phyloP scores from a whole-genome alignment of 208 protist genomes.

The Acanthamoeba triangularis region DNA sequence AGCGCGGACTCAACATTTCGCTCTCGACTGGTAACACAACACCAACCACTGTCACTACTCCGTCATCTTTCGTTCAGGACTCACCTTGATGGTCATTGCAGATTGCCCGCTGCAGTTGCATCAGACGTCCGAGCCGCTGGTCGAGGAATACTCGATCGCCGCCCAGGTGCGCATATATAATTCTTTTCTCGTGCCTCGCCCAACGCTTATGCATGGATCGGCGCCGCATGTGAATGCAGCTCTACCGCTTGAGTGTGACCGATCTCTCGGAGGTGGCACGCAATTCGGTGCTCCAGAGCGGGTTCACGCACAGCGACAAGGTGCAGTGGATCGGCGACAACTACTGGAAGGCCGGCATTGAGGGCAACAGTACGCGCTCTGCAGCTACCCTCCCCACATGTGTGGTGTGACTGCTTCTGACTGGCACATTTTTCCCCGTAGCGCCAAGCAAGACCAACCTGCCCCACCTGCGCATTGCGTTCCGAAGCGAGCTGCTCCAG shows the following conservation, averaged over 20 bases:
- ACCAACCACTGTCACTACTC: background rate
- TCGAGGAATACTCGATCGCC: conserved; percentile 99
- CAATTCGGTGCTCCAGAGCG: conserved; percentile 97
- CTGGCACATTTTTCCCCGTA: background rate
- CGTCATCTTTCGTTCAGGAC: too few relatives aligned
- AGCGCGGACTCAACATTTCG: conserved; percentile 97
- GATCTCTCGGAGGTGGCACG: conserved; percentile 99
- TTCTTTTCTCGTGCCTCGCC: background rate
- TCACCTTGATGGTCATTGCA: background rate
- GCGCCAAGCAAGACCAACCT: conserved; percentile 74
- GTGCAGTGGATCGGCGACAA: conserved; percentile 94
- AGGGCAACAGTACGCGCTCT: conserved; percentile 51
- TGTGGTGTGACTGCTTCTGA: background rate
- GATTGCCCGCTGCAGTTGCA: conserved; percentile 98
- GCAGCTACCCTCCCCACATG: background rate
- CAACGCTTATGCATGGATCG: too few relatives aligned
- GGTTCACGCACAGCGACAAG: conserved; percentile 97
- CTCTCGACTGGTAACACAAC: conserved; percentile 94
- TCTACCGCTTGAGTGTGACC: conserved; percentile 96
- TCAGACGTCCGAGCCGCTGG: conserved; percentile 98
- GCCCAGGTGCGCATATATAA: conserved; percentile 91
- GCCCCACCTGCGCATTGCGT: conserved; percentile 61
- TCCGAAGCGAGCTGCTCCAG: conserved; percentile 22
- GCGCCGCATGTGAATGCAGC: background rate
- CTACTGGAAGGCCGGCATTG: conserved; percentile 21